These are phyloP conservation scores for Geotrichum histeridarum DNA, from an alignment of 1,139 yeast species.

Conservation along the genomic window DNA sequence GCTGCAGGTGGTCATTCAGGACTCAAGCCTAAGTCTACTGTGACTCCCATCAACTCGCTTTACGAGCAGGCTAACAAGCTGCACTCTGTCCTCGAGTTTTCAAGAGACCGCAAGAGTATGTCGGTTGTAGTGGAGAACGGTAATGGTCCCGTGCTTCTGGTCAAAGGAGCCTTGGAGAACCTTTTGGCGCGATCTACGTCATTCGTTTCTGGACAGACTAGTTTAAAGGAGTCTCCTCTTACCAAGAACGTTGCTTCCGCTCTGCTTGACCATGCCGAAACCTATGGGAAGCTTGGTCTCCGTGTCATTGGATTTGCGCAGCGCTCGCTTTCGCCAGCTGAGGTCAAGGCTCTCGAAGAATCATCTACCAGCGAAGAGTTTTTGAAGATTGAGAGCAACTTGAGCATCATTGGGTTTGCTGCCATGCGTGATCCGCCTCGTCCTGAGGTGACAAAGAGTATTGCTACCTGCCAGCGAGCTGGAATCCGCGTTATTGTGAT, in stretches of 20 bases:
- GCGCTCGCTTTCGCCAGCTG: slow-evolving; percentile 18
- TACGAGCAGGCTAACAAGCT: slow-evolving; percentile 15
- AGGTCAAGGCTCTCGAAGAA: slow-evolving; percentile 13
- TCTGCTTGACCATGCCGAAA: slow-evolving; percentile 39
- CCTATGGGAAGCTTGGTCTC: slow-evolving; percentile 43
- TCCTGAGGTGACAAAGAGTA: slow-evolving; percentile 46
- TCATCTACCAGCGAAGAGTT: slow-evolving; percentile 27
- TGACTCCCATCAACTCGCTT: slow-evolving; percentile 22
- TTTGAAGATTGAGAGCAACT: slow-evolving; percentile 35
- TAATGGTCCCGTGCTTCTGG: slow-evolving; percentile 33
- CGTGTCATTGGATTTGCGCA: slow-evolving; percentile 47
- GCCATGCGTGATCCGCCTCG: slow-evolving; percentile 55
- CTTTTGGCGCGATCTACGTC: slow-evolving; percentile 42
- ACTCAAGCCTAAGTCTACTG: slow-evolving; percentile 2
- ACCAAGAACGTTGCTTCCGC: slow-evolving; percentile 24
- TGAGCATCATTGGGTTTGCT: slow-evolving; percentile 47
- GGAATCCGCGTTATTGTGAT: slow-evolving; percentile 52
- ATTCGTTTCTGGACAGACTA: slow-evolving; percentile 35
- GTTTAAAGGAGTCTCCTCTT: slow-evolving; percentile 30
- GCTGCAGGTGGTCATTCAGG: background rate
- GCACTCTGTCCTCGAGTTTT: slow-evolving; percentile 34
- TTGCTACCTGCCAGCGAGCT: slow-evolving; percentile 46
- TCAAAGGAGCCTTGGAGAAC: slow-evolving; percentile 54
- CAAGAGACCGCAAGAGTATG: slow-evolving; percentile 50
- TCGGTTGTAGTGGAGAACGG: slow-evolving; percentile 41